Base-by-base conservation (phyloP, 2,329 filamentous ascomycete genomes). In the Fusarium acutatum region DNA sequence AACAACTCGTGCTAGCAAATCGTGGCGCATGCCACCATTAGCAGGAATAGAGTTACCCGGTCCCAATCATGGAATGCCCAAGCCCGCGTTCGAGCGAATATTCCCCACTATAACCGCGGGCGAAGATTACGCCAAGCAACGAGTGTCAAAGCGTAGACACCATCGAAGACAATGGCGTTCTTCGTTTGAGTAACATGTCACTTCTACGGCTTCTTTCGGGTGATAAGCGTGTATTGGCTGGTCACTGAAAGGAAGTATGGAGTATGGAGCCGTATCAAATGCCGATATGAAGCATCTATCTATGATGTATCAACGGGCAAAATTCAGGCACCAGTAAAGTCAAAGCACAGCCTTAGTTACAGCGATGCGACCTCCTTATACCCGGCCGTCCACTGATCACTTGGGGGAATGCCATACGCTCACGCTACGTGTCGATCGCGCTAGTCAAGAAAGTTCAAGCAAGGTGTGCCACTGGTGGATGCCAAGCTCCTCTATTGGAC, bases 221-320 rank as follows among this genome's bases (percentile, higher is more conserved):
- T 34, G 13, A 13, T 1, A 18, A 26, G 4, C 12, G 9, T 34
- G 4, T 6, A 17, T 12, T 34, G 15, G 14, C 11, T 4, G 22
- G 3, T n/a, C 14, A 6, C 28, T 17, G 10, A 5, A 5, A 18
- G 9, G 5, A 9, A 34, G 9, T 3, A 13, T 0, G 11, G 22
- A 20, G 17, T 1, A 18, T 20, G 6, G 11, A 2, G 1, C 3
- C n/a, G 6, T 4, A 26, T 32, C 15, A 35, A 34, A 20, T 52
- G 18, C 34, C 9, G 32, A 22, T 11, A 15, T 12, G 7, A 14
- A 22, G 20, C 2, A 15, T 22, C 0, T 11, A 24, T 32, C 22
- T 18, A 56, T 43, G 52, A 56, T 15, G 28, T 11, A 24, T 56
- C 6, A 4, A 17, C 24, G 12, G 24, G 26, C 24, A 15, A 30